Evolutionary conservation across 306 rosid genomes (phyloP).

Genomic region (Cucurbita moschata): DNA sequence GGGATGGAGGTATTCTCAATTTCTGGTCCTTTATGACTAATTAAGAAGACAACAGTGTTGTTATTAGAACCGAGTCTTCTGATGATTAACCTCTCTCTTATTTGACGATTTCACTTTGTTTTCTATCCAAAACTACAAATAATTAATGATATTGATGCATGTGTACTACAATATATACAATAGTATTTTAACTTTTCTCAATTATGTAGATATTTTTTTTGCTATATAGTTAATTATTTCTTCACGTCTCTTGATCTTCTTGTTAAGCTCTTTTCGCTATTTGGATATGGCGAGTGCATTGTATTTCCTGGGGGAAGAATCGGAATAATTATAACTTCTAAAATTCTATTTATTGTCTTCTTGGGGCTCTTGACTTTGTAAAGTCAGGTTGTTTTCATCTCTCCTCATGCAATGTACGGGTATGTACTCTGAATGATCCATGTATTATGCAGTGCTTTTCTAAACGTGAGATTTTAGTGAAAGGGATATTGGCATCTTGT

Average conservation of each 20-base stretch:
- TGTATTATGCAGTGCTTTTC: not conserved
- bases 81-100: not conserved
- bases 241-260: not conserved
- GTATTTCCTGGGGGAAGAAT: not conserved
- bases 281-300: not conserved
- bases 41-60: not conserved
- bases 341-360: not conserved
- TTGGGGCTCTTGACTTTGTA: not conserved
- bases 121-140: not conserved
- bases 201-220: not conserved
- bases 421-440: not conserved
- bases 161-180: not conserved
- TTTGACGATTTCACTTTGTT: not conserved
- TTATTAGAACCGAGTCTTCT: not conserved
- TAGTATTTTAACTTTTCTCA: not conserved
- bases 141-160: not conserved
- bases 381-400: not conserved
- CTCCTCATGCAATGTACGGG: not conserved
- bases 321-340: not conserved
- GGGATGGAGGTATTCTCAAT: conserved; percentile 86
- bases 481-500: not conserved
- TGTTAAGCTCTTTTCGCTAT: not conserved
- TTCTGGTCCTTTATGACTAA: not conserved
- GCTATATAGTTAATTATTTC: not conserved
- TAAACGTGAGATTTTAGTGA: not conserved